Percentiles rank a stretch among this genome's conserved stretches.
Evolutionary conservation across 768 basidiomycete species (phyloP).

Genomic region (Agrocybe praecox): DNA sequence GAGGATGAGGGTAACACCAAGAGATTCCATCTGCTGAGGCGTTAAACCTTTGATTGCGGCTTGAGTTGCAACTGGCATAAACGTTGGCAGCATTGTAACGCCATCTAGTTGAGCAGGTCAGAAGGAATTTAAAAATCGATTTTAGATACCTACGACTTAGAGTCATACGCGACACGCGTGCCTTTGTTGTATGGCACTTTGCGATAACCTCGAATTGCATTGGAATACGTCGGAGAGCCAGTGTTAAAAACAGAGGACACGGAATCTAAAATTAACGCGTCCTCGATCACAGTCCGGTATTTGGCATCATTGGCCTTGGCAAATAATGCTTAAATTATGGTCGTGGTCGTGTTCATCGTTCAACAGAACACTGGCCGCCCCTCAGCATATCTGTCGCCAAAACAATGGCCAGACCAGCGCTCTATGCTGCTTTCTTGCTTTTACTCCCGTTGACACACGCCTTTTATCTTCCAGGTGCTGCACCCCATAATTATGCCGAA

Average conservation of each 20-base stretch:
- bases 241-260: conserved; percentile 15
- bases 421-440: conserved; percentile 8
- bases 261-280: conserved; percentile 3
- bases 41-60: conserved; percentile 93
- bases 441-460: conserved; percentile 41
- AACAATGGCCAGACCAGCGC: conserved; percentile 2
- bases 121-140: neutral
- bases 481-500: conserved; percentile 77
- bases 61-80: conserved; percentile 95
- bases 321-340: conserved; percentile 1
- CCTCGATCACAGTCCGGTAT: neutral
- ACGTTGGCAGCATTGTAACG: conserved; percentile 81
- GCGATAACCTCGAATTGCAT: conserved; percentile 89
- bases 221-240: conserved; percentile 21
- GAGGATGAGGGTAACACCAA: conserved; percentile 81
- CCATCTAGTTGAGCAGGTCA: conserved; percentile 53
- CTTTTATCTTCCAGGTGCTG: conserved; percentile 93
- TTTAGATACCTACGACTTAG: conserved; percentile 63
- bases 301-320: neutral
- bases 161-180: conserved; percentile 84
- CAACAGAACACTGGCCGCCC: neutral
- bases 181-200: conserved; percentile 78
- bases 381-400: neutral
- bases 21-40: conserved; percentile 77
- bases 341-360: neutral